Base-by-base conservation (phyloP, 2,329 filamentous ascomycete genomes). In the Colletotrichum sp. region DNA sequence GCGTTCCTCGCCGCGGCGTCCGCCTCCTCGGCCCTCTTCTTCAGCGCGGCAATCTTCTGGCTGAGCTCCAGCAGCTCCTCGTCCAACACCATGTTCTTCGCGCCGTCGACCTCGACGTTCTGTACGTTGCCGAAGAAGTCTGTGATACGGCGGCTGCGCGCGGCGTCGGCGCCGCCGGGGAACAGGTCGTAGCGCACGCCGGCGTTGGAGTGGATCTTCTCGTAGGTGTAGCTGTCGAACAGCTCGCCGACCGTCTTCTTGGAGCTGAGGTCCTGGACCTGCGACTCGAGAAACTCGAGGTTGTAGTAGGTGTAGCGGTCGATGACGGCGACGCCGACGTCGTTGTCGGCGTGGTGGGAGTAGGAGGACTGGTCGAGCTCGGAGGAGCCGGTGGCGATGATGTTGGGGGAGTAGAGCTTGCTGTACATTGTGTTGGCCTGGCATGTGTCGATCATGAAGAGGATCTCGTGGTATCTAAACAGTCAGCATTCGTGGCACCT, bases 391-490 rank as follows among this genome's bases (percentile, higher is more conserved):
- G 98, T 99, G 1, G 97, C 97, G 81, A 99, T 96, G 81, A 99
- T 98, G 82, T 99, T 99, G 64, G 96, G 96, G 7, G 96, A 98
- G 88, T 99, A 99, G 82, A 99, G 95, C 81, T 98, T 96, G 83
- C 93, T 96, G 87, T 98, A 99, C 96, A 99, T 98, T 36, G 97
- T 99, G 85, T 99, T 99, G 71, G 97, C 97, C 87, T 99, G 97
- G 87, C 97, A 99, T 0, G 97, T 99, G 85, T 99, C 97, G 86
- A 99, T 99, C 97, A 99, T 99, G 89, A 99, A 99, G 74, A 99
- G 92, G 80, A 99, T 93, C 86, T 99, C 97, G 84, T 99, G 95
- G 86, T 99, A 99, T 83, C 93, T 94, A 78, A 3, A 9, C 57
- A 36, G 57, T 72, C 9, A 67, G 65, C 12, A 63, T 64, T 26